These are phyloP conservation scores for Coemansia sp. DNA, from an alignment of 192 early-diverging fungal genomes.

Conservation along the genomic window DNA sequence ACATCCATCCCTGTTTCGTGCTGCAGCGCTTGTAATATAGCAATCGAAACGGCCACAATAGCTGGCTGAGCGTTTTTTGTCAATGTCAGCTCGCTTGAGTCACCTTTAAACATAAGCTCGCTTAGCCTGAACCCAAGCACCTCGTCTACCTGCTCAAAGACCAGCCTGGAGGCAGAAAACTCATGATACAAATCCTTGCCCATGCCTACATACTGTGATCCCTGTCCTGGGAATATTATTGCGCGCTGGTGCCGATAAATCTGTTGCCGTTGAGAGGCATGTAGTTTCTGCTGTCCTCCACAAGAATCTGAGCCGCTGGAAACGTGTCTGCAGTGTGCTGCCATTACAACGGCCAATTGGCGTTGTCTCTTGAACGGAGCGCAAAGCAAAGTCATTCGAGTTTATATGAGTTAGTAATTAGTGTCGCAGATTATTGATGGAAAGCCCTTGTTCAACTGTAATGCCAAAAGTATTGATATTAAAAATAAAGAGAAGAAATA, in stretches of 20 bases:
- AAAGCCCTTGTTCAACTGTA: too few relatives aligned
- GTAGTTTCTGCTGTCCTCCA: too few relatives aligned
- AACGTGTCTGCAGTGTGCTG: neutral
- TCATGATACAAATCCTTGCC: conserved; percentile 80
- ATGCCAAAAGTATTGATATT: too few relatives aligned
- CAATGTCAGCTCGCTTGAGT: conserved; percentile 62
- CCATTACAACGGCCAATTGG: neutral
- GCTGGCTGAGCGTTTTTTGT: conserved; percentile 89
- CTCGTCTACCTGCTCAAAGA: conserved; percentile 91
- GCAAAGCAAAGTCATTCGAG: conserved; percentile 1
- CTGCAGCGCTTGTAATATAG: conserved; percentile 81
- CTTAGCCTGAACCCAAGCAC: conserved; percentile 72
- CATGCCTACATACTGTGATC: conserved; percentile 91
- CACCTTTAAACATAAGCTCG: conserved; percentile 86
- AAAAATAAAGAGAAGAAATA: neutral
- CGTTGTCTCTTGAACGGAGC: neutral
- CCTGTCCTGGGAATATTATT: conserved; percentile 64
- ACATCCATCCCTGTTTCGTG: conserved; percentile 79
- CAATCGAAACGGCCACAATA: conserved; percentile 88
- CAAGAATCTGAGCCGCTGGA: neutral
- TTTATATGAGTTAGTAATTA: neutral
- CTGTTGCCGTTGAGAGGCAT: conserved; percentile 4
- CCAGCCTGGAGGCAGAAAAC: conserved; percentile 71
- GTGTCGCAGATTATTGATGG: neutral
- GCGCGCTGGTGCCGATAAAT: conserved; percentile 47